These are phyloP conservation scores for Coelastrella sp. DNA, from an alignment of 139 green algal genomes.

Conservation along the genomic window DNA sequence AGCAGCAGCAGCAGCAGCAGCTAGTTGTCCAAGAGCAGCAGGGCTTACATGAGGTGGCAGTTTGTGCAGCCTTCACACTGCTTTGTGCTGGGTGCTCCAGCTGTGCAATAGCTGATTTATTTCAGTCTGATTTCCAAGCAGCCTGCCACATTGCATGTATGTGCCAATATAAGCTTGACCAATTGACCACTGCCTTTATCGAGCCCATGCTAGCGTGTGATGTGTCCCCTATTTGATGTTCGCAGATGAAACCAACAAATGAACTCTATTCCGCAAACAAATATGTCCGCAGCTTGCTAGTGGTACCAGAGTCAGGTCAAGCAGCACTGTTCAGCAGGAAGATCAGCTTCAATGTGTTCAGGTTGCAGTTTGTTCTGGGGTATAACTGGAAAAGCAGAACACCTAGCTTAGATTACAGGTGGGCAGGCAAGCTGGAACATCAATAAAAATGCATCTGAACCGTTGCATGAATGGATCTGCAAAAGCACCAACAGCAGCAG, in stretches of 20 bases:
- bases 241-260: conserved; percentile 24
- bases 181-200: background rate
- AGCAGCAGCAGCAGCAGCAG: background rate
- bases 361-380: conserved; percentile 56
- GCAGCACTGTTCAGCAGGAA: conserved; percentile 61
- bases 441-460: too few species aligned
- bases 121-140: too few species aligned
- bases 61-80: too few species aligned
- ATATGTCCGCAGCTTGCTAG: conserved; percentile 61
- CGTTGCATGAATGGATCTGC: too few species aligned
- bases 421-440: background rate
- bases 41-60: background rate
- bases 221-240: background rate
- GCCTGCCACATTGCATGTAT: too few species aligned
- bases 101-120: too few species aligned
- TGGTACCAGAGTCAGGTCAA: conserved; percentile 57
- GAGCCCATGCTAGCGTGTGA: background rate
- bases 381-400: conserved; percentile 59
- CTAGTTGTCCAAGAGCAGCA: background rate
- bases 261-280: background rate
- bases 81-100: too few species aligned
- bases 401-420: conserved; percentile 69
- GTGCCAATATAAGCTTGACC: too few species aligned
- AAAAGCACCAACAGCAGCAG: too few species aligned
- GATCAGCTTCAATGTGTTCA: conserved; percentile 56